Evolutionary conservation across 1,139 yeast genomes (phyloP).

Genomic region (Pichia sp.): DNA sequence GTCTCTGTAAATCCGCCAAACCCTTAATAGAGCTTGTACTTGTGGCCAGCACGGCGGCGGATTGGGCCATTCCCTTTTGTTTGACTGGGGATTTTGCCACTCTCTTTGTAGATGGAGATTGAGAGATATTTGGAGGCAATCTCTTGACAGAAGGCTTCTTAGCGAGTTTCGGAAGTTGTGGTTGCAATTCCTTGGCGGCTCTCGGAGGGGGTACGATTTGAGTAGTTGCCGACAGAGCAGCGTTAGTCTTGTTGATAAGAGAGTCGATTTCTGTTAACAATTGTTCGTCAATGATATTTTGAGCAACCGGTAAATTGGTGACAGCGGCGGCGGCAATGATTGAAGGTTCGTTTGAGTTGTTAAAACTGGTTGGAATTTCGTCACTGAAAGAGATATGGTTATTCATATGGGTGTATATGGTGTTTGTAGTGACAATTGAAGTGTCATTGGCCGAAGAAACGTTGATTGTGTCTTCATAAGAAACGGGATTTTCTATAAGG

Average conservation of each 20-base stretch:
- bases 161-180: not conserved
- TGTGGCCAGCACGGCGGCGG: conserved; percentile 15
- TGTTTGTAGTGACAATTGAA: not conserved
- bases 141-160: conserved; percentile 12
- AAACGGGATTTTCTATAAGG: too few relatives aligned
- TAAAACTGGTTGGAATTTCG: not conserved
- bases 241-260: not conserved
- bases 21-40: not conserved
- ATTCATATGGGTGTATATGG: conserved; percentile 2
- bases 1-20: not conserved
- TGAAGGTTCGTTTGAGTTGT: not conserved
- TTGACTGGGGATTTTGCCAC: conserved; percentile 8
- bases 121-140: not conserved
- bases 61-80: conserved; percentile 11
- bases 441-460: too few relatives aligned
- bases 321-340: not conserved
- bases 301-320: not conserved
- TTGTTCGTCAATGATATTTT: conserved; percentile 2
- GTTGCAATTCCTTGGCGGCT: not conserved
- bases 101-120: conserved; percentile 9
- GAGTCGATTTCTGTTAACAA: conserved; percentile 9
- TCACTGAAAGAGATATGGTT: conserved; percentile 1
- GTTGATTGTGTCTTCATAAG: too few relatives aligned
- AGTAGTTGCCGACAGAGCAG: not conserved
- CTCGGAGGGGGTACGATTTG: not conserved